These are phyloP conservation scores for Pseudozyma sp. DNA, from an alignment of 1,284 basidiomycete species.

Conservation along the genomic window DNA sequence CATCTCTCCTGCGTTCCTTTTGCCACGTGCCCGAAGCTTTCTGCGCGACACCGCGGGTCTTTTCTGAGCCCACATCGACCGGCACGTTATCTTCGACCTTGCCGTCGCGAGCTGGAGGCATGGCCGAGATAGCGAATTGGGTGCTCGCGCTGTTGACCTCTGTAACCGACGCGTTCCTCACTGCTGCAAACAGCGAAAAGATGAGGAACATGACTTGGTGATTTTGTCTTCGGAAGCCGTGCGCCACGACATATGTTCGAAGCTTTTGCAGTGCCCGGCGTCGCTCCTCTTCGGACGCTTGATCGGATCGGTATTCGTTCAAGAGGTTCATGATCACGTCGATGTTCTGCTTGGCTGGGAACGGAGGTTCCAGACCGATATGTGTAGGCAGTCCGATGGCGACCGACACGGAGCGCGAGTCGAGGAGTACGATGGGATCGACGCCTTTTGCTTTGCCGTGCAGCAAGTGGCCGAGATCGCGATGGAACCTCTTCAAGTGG, in stretches of 20 bases:
- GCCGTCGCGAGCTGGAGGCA: not conserved
- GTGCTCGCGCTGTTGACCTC: not conserved
- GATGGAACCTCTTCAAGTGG: slow-evolving; percentile 20
- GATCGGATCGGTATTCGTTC: slow-evolving; percentile 1
- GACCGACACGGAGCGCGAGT: slow-evolving; percentile 6
- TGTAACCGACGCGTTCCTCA: not conserved
- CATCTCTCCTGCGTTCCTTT: not conserved
- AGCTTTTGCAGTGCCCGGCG: not conserved
- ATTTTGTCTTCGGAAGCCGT: slow-evolving; percentile 10
- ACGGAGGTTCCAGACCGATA: slow-evolving; percentile 20
- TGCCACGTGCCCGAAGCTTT: not conserved
- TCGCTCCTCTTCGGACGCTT: slow-evolving; percentile 11
- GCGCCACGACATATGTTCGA: slow-evolving; percentile 9
- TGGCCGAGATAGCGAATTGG: not conserved
- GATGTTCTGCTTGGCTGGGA: slow-evolving; percentile 6
- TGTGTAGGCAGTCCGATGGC: slow-evolving; percentile 25
- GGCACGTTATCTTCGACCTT: slow-evolving; percentile 2
- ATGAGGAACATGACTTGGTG: not conserved
- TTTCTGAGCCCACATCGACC: not conserved
- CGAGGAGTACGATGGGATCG: slow-evolving; percentile 12
- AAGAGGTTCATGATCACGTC: slow-evolving; percentile 1
- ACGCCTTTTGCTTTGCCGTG: not conserved
- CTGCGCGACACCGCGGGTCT: not conserved
- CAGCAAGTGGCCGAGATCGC: slow-evolving; percentile 1
- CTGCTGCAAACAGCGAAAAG: slow-evolving; percentile 2